Conservation (phyloP, 2,329 filamentous ascomycete species). For the Geosmithia flava region DNA sequence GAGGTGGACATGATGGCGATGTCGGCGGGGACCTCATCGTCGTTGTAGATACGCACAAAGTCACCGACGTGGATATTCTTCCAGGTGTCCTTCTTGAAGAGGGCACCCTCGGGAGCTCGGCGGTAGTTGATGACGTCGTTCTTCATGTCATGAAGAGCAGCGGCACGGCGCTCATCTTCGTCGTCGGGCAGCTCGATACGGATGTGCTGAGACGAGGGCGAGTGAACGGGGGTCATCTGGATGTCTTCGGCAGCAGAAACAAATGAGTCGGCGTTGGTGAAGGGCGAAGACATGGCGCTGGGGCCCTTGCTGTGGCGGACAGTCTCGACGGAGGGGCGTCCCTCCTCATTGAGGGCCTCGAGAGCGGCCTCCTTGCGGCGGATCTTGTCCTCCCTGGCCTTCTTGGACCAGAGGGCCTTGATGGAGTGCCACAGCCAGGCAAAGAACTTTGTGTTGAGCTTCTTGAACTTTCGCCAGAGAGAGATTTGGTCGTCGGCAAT, state of each 20-base stretch:
- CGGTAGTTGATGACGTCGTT: conserved; percentile 60
- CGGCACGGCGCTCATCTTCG: conserved; percentile 17
- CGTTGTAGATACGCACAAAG: conserved; percentile 91
- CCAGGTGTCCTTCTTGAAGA: conserved; percentile 90
- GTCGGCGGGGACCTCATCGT: conserved; percentile 91
- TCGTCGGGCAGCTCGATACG: conserved; percentile 26
- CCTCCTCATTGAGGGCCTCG: conserved; percentile 29
- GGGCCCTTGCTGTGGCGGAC: conserved; percentile 18
- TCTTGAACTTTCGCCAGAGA: conserved; percentile 80
- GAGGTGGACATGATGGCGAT: conserved; percentile 87
- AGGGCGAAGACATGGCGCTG: conserved; percentile 30
- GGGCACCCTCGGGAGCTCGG: conserved; percentile 53
- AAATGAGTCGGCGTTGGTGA: conserved; percentile 41
- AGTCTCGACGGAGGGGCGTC: conserved; percentile 44
- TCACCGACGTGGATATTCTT: conserved; percentile 93
- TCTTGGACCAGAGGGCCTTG: conserved; percentile 35
- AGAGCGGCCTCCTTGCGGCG: conserved; percentile 24
- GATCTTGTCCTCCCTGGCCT: conserved; percentile 33
- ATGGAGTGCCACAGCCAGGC: conserved; percentile 38
- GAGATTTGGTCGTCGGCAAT: conserved; percentile 78
- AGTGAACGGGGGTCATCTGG: conserved; percentile 91
- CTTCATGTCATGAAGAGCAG: conserved; percentile 31
- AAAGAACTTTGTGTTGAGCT: conserved; percentile 58
- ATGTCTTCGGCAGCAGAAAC: conserved; percentile 57
- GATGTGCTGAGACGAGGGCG: conserved; percentile 43